Conservation (phyloP, 805 yeast genomes). For the Candida pseudofarinosa region DNA sequence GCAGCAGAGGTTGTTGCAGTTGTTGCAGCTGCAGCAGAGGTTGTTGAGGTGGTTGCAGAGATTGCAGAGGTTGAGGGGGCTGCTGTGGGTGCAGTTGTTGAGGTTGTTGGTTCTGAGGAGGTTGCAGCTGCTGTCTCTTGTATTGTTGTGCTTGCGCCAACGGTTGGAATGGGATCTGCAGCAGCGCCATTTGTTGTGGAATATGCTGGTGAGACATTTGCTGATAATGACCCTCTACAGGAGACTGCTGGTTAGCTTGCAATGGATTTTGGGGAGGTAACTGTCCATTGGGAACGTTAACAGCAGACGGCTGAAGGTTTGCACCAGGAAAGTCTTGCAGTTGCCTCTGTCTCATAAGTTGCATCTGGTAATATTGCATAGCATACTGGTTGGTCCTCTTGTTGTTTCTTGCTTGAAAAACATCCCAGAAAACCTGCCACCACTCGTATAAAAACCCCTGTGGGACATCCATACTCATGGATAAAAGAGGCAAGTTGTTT, state of each 20-base stretch:
- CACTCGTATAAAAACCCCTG: slow-evolving; percentile 86
- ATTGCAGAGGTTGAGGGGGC: slow-evolving; percentile 10
- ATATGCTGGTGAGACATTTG: slow-evolving; percentile 10
- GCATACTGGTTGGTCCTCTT: slow-evolving; percentile 60
- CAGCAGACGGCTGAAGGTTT: slow-evolving; percentile 20
- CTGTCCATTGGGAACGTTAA: slow-evolving; percentile 17
- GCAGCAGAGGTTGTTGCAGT: slow-evolving; percentile 21
- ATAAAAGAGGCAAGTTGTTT: slow-evolving; percentile 45
- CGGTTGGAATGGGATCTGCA: slow-evolving; percentile 4
- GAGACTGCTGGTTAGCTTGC: slow-evolving; percentile 5
- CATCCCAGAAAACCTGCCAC: slow-evolving; percentile 97
- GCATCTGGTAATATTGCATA: slow-evolving; percentile 65
- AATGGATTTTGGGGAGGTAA: slow-evolving; percentile 7
- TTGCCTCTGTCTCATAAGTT: slow-evolving; percentile 55
- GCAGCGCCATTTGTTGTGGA: slow-evolving; percentile 14
- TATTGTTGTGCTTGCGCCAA: slow-evolving; percentile 4
- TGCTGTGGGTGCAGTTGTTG: slow-evolving; percentile 9
- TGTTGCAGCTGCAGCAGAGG: slow-evolving; percentile 10
- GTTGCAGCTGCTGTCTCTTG: not conserved
- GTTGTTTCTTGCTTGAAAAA: slow-evolving; percentile 75
- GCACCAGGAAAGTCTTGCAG: slow-evolving; percentile 48
- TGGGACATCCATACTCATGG: slow-evolving; percentile 72
- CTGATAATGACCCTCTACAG: not conserved
- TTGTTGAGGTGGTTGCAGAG: slow-evolving; percentile 30
- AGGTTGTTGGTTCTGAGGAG: slow-evolving; percentile 9